These are phyloP conservation scores for Epichloe scottii DNA, from an alignment of 2,329 filamentous ascomycete species.

Conservation along the genomic window DNA sequence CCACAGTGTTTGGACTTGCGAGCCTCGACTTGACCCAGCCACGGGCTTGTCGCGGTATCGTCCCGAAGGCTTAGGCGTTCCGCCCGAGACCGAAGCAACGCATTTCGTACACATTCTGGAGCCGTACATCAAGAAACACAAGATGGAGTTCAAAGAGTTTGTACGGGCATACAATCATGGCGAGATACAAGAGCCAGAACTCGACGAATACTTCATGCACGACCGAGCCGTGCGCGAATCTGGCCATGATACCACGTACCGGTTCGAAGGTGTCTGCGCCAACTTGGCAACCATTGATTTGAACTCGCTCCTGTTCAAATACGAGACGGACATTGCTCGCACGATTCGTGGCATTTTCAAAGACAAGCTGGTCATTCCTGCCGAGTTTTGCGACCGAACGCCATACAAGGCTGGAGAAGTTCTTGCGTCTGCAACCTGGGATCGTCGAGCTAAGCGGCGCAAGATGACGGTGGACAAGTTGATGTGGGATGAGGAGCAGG, in stretches of 20 bases:
- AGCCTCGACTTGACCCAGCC: constrained; percentile 63
- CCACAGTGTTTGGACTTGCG: constrained; percentile 72
- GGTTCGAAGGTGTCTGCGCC: constrained; percentile 76
- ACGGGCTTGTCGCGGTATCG: constrained; percentile 78
- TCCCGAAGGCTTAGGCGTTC: constrained; percentile 72
- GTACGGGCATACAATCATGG: constrained; percentile 78
- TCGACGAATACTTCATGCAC: constrained; percentile 93
- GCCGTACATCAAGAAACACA: constrained; percentile 74
- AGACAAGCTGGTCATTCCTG: constrained; percentile 70
- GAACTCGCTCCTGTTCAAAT: constrained; percentile 92
- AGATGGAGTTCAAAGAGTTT: constrained; percentile 72
- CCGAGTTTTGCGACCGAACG: constrained; percentile 63
- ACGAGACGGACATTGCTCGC: constrained; percentile 84
- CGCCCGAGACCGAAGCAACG: constrained; percentile 78
- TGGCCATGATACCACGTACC: constrained; percentile 92
- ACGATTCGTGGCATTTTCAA: constrained; percentile 75
- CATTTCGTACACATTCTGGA: constrained; percentile 77
- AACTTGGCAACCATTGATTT: constrained; percentile 88
- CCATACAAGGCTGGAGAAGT: constrained; percentile 51
- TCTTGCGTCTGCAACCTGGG: constrained; percentile 80
- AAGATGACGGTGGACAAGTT: constrained; percentile 84
- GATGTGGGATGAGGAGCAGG: constrained; percentile 81
- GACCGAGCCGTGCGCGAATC: constrained; percentile 93
- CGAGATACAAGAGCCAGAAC: constrained; percentile 65
- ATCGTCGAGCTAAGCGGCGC: constrained; percentile 72